These are phyloP conservation scores for Lentinus brumalis DNA, from an alignment of 768 basidiomycete species.

Conservation along the genomic window DNA sequence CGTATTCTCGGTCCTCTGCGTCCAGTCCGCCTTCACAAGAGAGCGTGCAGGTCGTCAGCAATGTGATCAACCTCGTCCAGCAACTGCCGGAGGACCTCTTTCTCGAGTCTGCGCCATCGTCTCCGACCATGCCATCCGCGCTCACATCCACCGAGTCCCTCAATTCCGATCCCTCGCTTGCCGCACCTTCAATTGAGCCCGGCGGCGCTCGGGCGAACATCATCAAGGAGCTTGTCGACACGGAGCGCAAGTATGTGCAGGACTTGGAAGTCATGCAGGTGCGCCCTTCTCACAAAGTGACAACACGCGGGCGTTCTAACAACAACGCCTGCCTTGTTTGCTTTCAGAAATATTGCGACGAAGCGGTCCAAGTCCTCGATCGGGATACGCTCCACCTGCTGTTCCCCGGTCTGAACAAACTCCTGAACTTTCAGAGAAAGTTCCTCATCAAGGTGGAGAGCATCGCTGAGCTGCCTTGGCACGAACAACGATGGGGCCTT, in stretches of 20 bases:
- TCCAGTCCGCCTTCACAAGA: slow-evolving; percentile 2
- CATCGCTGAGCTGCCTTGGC: slow-evolving; percentile 80
- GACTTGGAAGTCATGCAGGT: slow-evolving; percentile 98
- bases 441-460: slow-evolving; percentile 90
- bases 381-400: slow-evolving; percentile 95
- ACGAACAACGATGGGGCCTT: slow-evolving; percentile 85
- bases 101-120: slow-evolving; percentile 55
- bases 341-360: slow-evolving; percentile 82
- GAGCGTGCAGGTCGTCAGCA: slow-evolving; percentile 73
- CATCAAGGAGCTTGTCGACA: slow-evolving; percentile 88
- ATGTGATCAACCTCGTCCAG: slow-evolving; percentile 83
- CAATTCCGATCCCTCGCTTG: slow-evolving; percentile 42
- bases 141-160: slow-evolving; percentile 66
- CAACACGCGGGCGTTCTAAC: background rate
- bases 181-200: slow-evolving; percentile 45
- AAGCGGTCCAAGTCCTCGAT: slow-evolving; percentile 83
- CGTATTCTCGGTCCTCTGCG: slow-evolving; percentile 26
- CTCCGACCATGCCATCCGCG: slow-evolving; percentile 50
- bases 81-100: slow-evolving; percentile 71
- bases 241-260: slow-evolving; percentile 94
- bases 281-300: slow-evolving; percentile 29
- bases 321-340: slow-evolving; percentile 20
- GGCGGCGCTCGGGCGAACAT: slow-evolving; percentile 70
- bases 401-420: slow-evolving; percentile 92
- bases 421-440: slow-evolving; percentile 94